Percentiles rank a stretch among this genome's conserved stretches.
phyloP scores from a whole-genome alignment of 805 yeast genomes.

The Candida succiphila region DNA sequence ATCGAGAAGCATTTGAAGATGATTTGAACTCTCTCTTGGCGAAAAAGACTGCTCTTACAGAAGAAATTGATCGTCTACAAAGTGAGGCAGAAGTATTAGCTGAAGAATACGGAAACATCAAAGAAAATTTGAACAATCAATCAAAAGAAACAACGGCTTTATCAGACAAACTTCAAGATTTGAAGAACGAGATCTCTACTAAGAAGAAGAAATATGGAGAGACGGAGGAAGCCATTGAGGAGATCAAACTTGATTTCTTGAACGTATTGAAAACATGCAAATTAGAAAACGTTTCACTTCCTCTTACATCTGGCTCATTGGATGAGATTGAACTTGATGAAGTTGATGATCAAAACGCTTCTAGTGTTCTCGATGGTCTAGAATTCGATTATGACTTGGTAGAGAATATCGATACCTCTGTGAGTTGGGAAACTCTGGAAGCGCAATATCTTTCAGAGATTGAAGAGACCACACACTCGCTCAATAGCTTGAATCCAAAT shows the following conservation, averaged over 20 bases:
- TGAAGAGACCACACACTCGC: conserved; percentile 24
- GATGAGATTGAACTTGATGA: conserved; percentile 54
- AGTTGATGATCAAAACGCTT: conserved; percentile 24
- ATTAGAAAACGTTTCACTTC: conserved; percentile 56
- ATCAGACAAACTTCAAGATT: conserved; percentile 18
- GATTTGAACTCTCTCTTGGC: conserved; percentile 22
- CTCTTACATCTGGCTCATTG: conserved; percentile 50
- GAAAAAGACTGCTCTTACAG: conserved; percentile 22
- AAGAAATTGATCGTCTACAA: conserved; percentile 26
- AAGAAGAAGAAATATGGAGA: conserved; percentile 25
- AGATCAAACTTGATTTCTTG: conserved; percentile 43
- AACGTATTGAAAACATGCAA: conserved; percentile 63
- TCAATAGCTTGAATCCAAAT: conserved; percentile 62
- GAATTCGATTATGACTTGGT: conserved; percentile 46
- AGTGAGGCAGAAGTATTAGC: conserved; percentile 29
- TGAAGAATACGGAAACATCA: conserved; percentile 20
- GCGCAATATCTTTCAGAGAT: conserved; percentile 21
- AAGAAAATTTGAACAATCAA: conserved; percentile 7
- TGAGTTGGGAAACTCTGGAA: conserved; percentile 11
- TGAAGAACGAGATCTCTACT: conserved; percentile 21
- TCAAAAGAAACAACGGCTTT: conserved; percentile 12
- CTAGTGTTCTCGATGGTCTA: conserved; percentile 18
- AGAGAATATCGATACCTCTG: conserved; percentile 31
- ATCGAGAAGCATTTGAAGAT: conserved; percentile 25
- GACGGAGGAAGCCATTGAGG: conserved; percentile 44